A percentile compares a stretch with the other conserved stretches of the same genome.
Conservation (phyloP, 2,329 filamentous ascomycete species). For the Aureobasidium sp. region DNA sequence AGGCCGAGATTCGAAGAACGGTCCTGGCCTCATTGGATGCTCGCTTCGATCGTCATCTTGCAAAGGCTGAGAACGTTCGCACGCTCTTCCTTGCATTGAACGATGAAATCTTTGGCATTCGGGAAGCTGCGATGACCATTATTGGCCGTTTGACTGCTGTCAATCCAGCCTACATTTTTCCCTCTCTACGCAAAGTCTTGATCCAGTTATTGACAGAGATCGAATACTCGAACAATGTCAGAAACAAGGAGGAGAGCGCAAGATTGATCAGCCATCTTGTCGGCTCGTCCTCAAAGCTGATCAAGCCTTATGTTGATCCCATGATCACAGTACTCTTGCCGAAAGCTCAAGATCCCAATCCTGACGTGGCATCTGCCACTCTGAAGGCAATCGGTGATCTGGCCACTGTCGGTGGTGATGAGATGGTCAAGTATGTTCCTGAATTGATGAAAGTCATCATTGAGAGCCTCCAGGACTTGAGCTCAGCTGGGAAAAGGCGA, state of each 20-base stretch:
- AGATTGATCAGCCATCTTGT: slow-evolving; percentile 88
- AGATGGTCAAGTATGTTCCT: slow-evolving; percentile 88
- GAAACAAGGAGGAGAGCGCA: slow-evolving; percentile 94
- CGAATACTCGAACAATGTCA: slow-evolving; percentile 87
- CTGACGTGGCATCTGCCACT: slow-evolving; percentile 89
- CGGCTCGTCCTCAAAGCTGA: slow-evolving; percentile 83
- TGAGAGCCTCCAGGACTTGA: slow-evolving; percentile 87
- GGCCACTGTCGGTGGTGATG: slow-evolving; percentile 85
- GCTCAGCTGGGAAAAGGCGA: slow-evolving; percentile 81
- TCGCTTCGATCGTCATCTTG: slow-evolving; percentile 93
- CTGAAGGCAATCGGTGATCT: slow-evolving; percentile 91
- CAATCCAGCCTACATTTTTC: slow-evolving; percentile 96
- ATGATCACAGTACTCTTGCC: slow-evolving; percentile 93
- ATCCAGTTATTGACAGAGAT: slow-evolving; percentile 95
- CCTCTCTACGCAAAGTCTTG: slow-evolving; percentile 85
- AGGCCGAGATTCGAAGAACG: slow-evolving; percentile 79
- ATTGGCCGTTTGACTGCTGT: slow-evolving; percentile 85
- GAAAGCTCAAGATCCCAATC: slow-evolving; percentile 77
- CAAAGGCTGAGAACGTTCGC: slow-evolving; percentile 93
- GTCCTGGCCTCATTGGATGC: slow-evolving; percentile 85
- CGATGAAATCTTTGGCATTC: slow-evolving; percentile 85
- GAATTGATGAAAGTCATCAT: slow-evolving; percentile 93
- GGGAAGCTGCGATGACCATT: slow-evolving; percentile 92
- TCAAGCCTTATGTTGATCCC: slow-evolving; percentile 93
- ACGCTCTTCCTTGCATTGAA: slow-evolving; percentile 93